Percentiles rank a stretch among this genome's conserved stretches.
Evolutionary conservation across 805 yeast species (phyloP).

Genomic region (Blastobotrys muscicola): DNA sequence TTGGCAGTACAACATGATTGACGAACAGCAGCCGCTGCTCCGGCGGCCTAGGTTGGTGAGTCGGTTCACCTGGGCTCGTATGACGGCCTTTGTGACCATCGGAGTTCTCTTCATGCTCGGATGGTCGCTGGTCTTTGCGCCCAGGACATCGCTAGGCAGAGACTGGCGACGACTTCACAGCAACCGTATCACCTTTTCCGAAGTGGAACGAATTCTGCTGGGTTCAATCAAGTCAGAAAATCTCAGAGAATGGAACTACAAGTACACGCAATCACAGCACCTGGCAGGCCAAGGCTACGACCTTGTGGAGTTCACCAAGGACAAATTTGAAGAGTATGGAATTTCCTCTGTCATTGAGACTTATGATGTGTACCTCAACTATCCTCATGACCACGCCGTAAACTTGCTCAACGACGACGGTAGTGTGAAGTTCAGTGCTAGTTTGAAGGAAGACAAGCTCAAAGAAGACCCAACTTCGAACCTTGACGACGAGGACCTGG

Average conservation of each 20-base stretch:
- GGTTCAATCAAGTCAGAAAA: slow-evolving; percentile 29
- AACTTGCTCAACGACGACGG: slow-evolving; percentile 30
- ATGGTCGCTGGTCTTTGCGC: slow-evolving; percentile 64
- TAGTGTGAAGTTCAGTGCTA: slow-evolving; percentile 39
- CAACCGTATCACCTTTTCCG: slow-evolving; percentile 53
- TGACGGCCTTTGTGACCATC: slow-evolving; percentile 12
- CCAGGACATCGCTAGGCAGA: slow-evolving; percentile 72
- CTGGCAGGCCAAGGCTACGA: slow-evolving; percentile 38
- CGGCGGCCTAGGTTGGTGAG: too few species aligned
- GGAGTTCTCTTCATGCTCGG: slow-evolving; percentile 45
- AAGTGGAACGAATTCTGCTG: slow-evolving; percentile 55
- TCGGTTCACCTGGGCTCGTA: too few species aligned
- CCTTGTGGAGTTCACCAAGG: slow-evolving; percentile 46
- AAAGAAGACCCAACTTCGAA: slow-evolving; percentile 43
- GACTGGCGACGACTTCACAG: slow-evolving; percentile 73
- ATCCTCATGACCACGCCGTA: slow-evolving; percentile 49
- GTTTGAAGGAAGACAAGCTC: slow-evolving; percentile 43
- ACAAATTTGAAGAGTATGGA: slow-evolving; percentile 53
- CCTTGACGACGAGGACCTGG: slow-evolving; percentile 31
- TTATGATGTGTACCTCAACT: slow-evolving; percentile 54
- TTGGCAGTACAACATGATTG: too few species aligned
- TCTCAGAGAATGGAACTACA: slow-evolving; percentile 43
- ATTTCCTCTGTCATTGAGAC: slow-evolving; percentile 42
- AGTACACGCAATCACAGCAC: slow-evolving; percentile 46
- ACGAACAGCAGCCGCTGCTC: too few species aligned